Base-by-base conservation (phyloP, 345 rosid species). In the Abelmoschus esculentus region DNA sequence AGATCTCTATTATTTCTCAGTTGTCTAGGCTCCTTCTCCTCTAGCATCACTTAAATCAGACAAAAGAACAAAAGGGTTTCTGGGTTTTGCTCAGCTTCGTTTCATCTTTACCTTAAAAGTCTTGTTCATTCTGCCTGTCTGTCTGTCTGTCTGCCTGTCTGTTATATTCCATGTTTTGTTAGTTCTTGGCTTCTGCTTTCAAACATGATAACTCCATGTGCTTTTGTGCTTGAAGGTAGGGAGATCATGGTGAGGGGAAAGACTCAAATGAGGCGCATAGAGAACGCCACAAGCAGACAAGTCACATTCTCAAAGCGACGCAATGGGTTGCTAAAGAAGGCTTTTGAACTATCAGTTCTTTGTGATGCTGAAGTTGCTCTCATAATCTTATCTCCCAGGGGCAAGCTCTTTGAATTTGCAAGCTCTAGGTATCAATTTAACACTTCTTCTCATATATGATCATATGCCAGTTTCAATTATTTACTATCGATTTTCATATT, bases 221-320 rank as follows among this genome's bases (percentile, higher is more conserved):
- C 11, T 46, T 26, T 5, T 60, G 32, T 60, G 47, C 5, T 22
- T 22, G 66, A 50, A 60, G 74, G 53, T 36, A 36, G 17, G 56
- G 60, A 68, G 46, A 54, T 49, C 54, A 82, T 83, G 86, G 86
- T 83, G 75, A 77, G 86, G 38, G 86, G 86, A 46, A 83, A 83
- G 80, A 83, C 83, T 8, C 80, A 83, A 67, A 80, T 83, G 86
- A 71, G 77, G 75, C 79, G 83, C 44, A 82, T 82, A 74, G 85
- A 82, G 73, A 82, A 82, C 65, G 79, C 78, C 0, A 79, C 85
- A 22, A 82, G 83, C 81, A 77, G 85, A 74, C 83, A 82, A 70
- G 85, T 82, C 0, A 82, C 85, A 53, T 82, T 82, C 78, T 82
- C 83, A 0, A 72, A 72, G 61, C 52, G 74, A 6, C 61, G 74